Conservation (phyloP, 768 basidiomycete genomes). For the Boletus barrowsii region DNA sequence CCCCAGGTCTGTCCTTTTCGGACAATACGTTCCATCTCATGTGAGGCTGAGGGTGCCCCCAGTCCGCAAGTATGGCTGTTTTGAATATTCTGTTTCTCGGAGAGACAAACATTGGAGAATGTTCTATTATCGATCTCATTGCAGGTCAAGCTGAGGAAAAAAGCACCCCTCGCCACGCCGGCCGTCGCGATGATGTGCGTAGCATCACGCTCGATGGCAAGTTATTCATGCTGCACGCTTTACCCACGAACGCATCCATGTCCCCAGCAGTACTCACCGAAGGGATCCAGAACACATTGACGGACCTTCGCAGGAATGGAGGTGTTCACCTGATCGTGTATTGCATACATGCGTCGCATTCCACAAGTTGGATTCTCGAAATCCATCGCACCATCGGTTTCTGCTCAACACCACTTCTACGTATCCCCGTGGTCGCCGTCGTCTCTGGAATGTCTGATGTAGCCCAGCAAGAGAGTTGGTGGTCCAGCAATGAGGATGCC, state of each 20-base stretch:
- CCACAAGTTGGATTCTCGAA: constrained; percentile 14
- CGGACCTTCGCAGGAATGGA: constrained; percentile 13
- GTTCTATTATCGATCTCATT: constrained; percentile 20
- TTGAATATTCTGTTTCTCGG: constrained; percentile 22
- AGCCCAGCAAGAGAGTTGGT: constrained; percentile 18
- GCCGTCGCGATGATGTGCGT: constrained; percentile 1
- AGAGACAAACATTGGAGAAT: constrained; percentile 17
- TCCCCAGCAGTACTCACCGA: not conserved
- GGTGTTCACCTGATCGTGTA: constrained; percentile 20
- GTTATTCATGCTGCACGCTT: constrained; percentile 9
- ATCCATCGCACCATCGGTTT: constrained; percentile 8
- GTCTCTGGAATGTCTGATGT: constrained; percentile 10
- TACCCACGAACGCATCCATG: constrained; percentile 1
- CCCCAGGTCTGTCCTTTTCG: constrained; percentile 11
- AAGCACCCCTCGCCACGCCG: not conserved
- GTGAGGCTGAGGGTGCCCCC: constrained; percentile 2
- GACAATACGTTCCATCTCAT: not conserved
- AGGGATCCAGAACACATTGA: constrained; percentile 5
- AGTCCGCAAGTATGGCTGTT: constrained; percentile 7
- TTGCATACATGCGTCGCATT: constrained; percentile 15
- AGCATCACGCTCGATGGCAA: constrained; percentile 16
- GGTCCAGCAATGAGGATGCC: constrained; percentile 7
- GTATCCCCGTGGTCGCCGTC: constrained; percentile 18
- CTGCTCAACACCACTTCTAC: not conserved
- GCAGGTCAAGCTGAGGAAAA: constrained; percentile 5